Percentiles rank a stretch among this genome's conserved stretches.
phyloP scores from a whole-genome alignment of 2,329 filamentous ascomycete species.

The Claviceps sp. region DNA sequence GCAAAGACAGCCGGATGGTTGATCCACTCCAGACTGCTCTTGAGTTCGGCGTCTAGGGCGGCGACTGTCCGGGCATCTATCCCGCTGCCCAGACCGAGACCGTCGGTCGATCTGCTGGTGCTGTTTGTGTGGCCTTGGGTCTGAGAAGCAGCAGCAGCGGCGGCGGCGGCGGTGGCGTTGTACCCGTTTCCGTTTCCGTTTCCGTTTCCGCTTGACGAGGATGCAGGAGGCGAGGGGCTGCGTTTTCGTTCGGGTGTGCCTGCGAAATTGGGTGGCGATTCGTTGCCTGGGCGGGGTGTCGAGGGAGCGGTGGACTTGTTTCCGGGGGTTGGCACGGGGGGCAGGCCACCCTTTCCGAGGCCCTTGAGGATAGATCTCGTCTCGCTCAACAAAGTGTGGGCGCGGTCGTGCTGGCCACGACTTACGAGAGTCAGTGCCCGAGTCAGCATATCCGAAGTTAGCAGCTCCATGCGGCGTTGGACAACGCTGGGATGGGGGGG shows the following conservation, averaged over 20 bases:
- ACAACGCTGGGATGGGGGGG: constrained; percentile 92
- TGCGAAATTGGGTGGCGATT: constrained; percentile 28
- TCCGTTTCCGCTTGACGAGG: constrained; percentile 13
- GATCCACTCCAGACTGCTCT: constrained; percentile 91
- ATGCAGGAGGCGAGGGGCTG: constrained; percentile 39
- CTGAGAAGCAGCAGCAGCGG: too few species aligned
- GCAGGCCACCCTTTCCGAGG: constrained; percentile 84
- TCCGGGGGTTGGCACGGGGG: constrained; percentile 60
- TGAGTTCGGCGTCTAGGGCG: constrained; percentile 81
- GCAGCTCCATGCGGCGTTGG: constrained; percentile 89
- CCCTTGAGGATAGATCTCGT: constrained; percentile 93
- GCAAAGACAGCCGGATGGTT: constrained; percentile 91
- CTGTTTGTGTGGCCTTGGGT: constrained; percentile 21
- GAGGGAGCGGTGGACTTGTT: constrained; percentile 29
- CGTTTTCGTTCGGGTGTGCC: constrained; percentile 41
- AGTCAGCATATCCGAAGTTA: constrained; percentile 96
- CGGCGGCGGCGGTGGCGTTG: constrained; percentile 13
- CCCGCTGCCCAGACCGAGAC: constrained; percentile 50
- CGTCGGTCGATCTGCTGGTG: constrained; percentile 41
- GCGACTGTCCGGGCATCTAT: constrained; percentile 73
- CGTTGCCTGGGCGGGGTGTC: constrained; percentile 33
- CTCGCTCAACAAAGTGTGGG: constrained; percentile 82
- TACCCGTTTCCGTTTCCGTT: constrained; percentile 21
- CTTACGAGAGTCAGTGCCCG: constrained; percentile 82
- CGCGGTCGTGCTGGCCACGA: constrained; percentile 83